Conservation (phyloP, 1,284 basidiomycete genomes). For the Moesziomyces sp. region DNA sequence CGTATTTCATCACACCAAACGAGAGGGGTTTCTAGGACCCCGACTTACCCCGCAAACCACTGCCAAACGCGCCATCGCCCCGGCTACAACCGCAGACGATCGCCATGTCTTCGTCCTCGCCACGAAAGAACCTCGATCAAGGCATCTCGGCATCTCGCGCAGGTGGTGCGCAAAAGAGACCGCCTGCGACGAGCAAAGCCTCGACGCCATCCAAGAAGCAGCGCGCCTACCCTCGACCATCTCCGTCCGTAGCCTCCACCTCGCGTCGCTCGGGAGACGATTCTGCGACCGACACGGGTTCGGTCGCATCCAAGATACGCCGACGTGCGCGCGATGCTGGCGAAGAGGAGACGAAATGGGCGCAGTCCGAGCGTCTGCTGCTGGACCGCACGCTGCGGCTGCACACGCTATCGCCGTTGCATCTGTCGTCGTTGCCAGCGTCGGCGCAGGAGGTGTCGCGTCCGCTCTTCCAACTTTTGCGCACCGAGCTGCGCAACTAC, state of each 20-base stretch:
- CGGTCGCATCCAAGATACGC: conserved; percentile 14
- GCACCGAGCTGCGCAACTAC: conserved; percentile 33
- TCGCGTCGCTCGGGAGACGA: conserved; percentile 30
- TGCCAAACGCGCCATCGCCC: too few relatives aligned
- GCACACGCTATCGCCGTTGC: conserved; percentile 40
- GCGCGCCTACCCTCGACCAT: conserved; percentile 21
- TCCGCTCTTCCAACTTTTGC: conserved; percentile 36
- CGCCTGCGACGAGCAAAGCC: conserved; percentile 20
- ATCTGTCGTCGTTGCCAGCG: conserved; percentile 39
- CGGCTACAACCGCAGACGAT: too few relatives aligned
- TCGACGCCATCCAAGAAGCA: conserved; percentile 22
- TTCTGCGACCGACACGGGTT: conserved; percentile 25
- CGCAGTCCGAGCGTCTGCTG: conserved; percentile 19
- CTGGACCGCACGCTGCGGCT: conserved; percentile 43
- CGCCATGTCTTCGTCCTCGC: conserved; percentile 27
- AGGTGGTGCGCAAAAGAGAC: conserved; percentile 38
- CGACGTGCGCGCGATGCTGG: conserved; percentile 18
- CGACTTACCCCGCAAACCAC: too few relatives aligned
- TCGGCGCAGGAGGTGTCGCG: conserved; percentile 37
- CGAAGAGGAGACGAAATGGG: conserved; percentile 28
- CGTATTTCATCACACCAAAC: too few relatives aligned
- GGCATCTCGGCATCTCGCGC: conserved; percentile 44
- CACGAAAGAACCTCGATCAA: conserved; percentile 24
- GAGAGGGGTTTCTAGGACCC: too few relatives aligned
- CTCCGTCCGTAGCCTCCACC: conserved; percentile 20